Conservation (phyloP, 805 yeast species). For the Candida dajiaensis region DNA sequence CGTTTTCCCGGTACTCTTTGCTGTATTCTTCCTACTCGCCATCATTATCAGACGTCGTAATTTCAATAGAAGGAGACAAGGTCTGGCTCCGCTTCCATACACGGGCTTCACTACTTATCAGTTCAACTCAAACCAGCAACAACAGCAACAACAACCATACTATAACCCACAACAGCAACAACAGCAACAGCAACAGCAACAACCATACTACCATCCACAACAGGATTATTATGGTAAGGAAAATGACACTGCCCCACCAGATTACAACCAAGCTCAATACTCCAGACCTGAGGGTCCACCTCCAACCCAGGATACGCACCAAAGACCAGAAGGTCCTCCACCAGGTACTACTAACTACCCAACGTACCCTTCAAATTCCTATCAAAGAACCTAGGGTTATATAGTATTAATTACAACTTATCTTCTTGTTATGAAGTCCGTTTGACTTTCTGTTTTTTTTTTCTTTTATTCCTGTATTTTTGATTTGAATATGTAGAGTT, state of each 20-base stretch:
- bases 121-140: neutral
- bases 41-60: slow-evolving; percentile 13
- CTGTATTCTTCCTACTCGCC: slow-evolving; percentile 2
- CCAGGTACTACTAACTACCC: slow-evolving; percentile 3
- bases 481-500: neutral
- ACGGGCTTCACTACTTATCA: slow-evolving; percentile 20
- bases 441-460: too few relatives aligned
- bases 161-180: slow-evolving; percentile 5
- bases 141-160: slow-evolving; percentile 8
- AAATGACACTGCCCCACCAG: neutral
- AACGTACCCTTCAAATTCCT: slow-evolving; percentile 2
- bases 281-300: neutral
- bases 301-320: slow-evolving; percentile 4
- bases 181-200: neutral
- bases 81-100: slow-evolving; percentile 14
- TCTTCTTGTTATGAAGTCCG: too few relatives aligned
- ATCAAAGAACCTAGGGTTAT: neutral
- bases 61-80: slow-evolving; percentile 13
- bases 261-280: neutral
- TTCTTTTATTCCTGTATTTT: neutral
- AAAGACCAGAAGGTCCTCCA: slow-evolving; percentile 7
- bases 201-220: slow-evolving; percentile 4
- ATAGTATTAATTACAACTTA: too few relatives aligned
- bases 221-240: slow-evolving; percentile 4
- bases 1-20: slow-evolving; percentile 13